These are phyloP conservation scores for Hymenoscyphus fraxineus DNA, from an alignment of 2,329 filamentous ascomycete genomes.

Conservation along the genomic window DNA sequence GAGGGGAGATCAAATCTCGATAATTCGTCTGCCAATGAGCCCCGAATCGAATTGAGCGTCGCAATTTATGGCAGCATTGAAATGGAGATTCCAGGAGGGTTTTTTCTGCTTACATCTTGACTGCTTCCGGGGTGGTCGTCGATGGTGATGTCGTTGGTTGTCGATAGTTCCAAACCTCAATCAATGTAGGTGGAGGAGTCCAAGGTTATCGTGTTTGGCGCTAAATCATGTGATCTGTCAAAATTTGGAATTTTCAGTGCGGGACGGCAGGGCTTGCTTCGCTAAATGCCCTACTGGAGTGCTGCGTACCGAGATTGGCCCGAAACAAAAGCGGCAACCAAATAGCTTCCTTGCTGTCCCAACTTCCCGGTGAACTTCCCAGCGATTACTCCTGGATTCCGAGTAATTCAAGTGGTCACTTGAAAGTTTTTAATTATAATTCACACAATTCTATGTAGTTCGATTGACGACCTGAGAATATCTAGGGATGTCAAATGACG, in stretches of 20 bases:
- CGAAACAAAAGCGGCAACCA: too few species aligned
- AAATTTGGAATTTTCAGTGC: not conserved
- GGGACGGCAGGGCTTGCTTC: constrained; percentile 1
- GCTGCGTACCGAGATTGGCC: not conserved
- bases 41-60: not conserved
- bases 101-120: constrained; percentile 33
- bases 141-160: constrained; percentile 31
- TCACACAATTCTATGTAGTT: too few species aligned
- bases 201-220: not conserved
- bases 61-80: not conserved
- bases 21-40: constrained; percentile 18
- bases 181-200: too few species aligned
- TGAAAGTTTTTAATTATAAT: too few species aligned
- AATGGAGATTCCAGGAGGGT: not conserved
- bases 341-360: too few species aligned
- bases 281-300: not conserved
- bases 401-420: too few species aligned
- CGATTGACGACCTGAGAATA: too few species aligned
- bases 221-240: not conserved
- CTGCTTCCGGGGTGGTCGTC: constrained; percentile 31
- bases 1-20: constrained; percentile 11
- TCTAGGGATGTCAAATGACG: too few species aligned
- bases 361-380: too few species aligned
- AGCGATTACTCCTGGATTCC: too few species aligned
- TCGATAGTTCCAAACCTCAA: not conserved